These are phyloP conservation scores for Vinca minor DNA, from an alignment of 257 asterid genomes.

Conservation along the genomic window DNA sequence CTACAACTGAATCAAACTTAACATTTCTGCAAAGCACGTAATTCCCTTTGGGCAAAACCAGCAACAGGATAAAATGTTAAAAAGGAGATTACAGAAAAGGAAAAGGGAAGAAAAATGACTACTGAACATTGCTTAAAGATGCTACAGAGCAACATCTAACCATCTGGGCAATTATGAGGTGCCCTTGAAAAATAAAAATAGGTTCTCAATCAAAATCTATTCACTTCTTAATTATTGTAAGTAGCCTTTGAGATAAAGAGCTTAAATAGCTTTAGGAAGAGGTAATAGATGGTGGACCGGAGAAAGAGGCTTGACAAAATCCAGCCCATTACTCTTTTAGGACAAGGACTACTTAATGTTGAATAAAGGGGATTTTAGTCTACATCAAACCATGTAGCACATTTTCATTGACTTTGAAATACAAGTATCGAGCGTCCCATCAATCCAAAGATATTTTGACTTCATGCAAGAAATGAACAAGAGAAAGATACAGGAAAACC, in stretches of 20 bases:
- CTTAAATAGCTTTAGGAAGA: background rate
- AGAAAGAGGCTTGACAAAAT: background rate
- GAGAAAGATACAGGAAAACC: constrained; percentile 13
- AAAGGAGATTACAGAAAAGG: background rate
- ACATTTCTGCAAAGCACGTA: background rate
- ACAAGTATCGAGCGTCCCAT: background rate
- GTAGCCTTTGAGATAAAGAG: background rate
- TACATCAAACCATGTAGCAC: background rate
- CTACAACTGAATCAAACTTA: background rate
- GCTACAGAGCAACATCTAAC: background rate
- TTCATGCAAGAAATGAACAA: background rate
- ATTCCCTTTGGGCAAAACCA: background rate
- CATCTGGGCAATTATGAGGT: background rate
- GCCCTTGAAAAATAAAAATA: background rate
- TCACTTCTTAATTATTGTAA: background rate
- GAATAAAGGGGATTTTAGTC: background rate
- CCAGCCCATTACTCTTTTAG: background rate
- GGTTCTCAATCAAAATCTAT: background rate
- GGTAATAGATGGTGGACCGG: background rate
- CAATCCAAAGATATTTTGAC: background rate
- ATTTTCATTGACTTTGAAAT: background rate
- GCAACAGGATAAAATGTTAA: background rate
- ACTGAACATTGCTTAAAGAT: background rate
- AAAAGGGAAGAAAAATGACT: no score
- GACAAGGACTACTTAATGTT: background rate